phyloP scores from a whole-genome alignment of 106 monocot species.

The Phalaenopsis aphrodite region DNA sequence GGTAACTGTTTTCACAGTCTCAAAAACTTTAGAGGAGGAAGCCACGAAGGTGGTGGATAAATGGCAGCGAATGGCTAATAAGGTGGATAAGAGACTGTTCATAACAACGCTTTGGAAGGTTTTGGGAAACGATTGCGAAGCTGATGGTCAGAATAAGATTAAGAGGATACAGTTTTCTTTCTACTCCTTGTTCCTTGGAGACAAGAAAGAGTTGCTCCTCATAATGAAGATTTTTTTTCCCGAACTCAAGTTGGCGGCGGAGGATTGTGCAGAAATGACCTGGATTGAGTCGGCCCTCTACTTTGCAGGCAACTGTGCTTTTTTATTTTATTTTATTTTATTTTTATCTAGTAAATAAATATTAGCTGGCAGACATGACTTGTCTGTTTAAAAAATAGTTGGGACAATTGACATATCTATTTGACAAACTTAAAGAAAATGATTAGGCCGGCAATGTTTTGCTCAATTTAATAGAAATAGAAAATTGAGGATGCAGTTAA shows the following conservation, averaged over 20 bases:
- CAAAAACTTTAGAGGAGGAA: not conserved
- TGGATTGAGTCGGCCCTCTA: conserved; percentile 27
- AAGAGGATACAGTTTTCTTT: conserved; percentile 10
- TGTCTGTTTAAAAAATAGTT: no score
- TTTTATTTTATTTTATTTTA: no score
- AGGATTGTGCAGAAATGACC: conserved; percentile 30
- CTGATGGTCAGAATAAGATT: not conserved
- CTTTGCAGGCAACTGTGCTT: not conserved
- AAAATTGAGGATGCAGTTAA: no score
- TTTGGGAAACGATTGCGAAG: no score
- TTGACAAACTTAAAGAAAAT: no score
- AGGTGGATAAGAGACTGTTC: not conserved
- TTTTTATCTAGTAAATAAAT: no score
- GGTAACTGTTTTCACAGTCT: not conserved
- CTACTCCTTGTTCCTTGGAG: conserved; percentile 25
- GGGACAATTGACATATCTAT: no score
- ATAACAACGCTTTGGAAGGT: not conserved
- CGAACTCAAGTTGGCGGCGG: conserved; percentile 14
- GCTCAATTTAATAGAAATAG: no score
- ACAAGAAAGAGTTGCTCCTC: conserved; percentile 3
- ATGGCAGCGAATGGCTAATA: conserved; percentile 5
- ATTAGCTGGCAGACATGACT: no score
- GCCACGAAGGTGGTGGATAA: not conserved
- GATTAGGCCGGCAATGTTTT: no score
- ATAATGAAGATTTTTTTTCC: conserved; percentile 25